phyloP scores from a whole-genome alignment of 768 basidiomycete genomes.

The Rhodotorula diobovata region DNA sequence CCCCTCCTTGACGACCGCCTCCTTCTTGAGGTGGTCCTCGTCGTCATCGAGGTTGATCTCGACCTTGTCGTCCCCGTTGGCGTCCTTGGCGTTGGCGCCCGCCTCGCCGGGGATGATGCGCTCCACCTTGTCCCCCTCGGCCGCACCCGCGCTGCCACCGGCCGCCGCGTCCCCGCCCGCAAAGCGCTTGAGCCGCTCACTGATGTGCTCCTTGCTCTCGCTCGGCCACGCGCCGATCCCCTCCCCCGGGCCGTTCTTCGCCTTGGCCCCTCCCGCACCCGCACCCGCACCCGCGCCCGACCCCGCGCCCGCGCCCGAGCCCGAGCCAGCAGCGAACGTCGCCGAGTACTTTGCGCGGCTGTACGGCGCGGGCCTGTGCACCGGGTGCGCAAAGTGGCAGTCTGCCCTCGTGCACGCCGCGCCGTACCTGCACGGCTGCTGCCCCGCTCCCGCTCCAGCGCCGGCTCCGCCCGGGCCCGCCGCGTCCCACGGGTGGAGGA shows the following conservation, averaged over 20 bases:
- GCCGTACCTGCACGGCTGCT: conserved; percentile 72
- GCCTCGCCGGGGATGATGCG: conserved; percentile 31
- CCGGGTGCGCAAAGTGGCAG: conserved; percentile 88
- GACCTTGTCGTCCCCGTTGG: conserved; percentile 12
- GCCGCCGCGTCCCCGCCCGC: background rate
- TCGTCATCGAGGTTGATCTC: conserved; percentile 14
- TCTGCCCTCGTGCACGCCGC: conserved; percentile 80
- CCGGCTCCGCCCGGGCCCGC: conserved; percentile 46
- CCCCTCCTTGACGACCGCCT: background rate
- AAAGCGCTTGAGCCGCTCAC: conserved; percentile 35
- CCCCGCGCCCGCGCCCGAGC: background rate
- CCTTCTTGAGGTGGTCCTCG: background rate
- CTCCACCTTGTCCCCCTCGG: conserved; percentile 21
- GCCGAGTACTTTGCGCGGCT: conserved; percentile 20
- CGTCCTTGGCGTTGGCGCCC: conserved; percentile 7
- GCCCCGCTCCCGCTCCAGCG: too few species aligned
- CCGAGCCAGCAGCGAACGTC: conserved; percentile 20
- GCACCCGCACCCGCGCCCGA: background rate
- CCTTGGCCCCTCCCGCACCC: background rate
- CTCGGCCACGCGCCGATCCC: conserved; percentile 31
- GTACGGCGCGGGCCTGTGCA: conserved; percentile 41
- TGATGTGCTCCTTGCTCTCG: conserved; percentile 32
- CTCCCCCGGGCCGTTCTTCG: background rate
- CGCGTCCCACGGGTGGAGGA: conserved; percentile 56
- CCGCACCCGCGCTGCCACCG: too few species aligned